Evolutionary conservation across 257 asterid species (phyloP), one percentile per base, ranked within the genome.

Genomic region (Eustoma russellianum): DNA sequence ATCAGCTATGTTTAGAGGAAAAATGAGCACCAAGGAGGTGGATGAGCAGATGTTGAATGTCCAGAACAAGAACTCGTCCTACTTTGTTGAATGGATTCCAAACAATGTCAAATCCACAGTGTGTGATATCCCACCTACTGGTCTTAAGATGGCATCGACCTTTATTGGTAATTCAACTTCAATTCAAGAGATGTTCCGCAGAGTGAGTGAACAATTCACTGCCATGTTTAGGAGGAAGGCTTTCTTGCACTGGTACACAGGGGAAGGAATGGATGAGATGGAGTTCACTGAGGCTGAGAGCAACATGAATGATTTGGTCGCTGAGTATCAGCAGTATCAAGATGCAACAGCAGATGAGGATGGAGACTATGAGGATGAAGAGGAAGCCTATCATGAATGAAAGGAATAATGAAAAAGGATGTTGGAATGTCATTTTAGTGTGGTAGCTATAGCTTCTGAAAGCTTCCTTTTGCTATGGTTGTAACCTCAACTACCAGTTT

Each of bases 161-260:
- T 76, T 76, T 40, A 65, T 72, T 18, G 78, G 82, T 33, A 76
- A 76, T 66, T 76, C 82, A 6, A 76, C 82, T 3, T 76, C 82
- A 10, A 76, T 72, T 11, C 82, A 76, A 52, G 78, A 72, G 54
- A 76, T 77, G 83, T 73, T 77, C 70, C 76, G 83, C 15, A 75
- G 83, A 9, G 79, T 77, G 45, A 73, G 83, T 6, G 83, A 77
- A 17, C 83, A 77, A 18, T 77, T 77, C 63, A 77, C 82, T 0
- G 82, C 82, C 45, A 76, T 76, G 82, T 76, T 76, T 49, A 72
- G 82, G 74, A 69, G 82, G 57, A 77, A 77, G 70, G 83, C 83
- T 66, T 77, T 77, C 74, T 69, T 77, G 79, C 83, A 77, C 7
- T 77, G 83, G 83, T 77, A 77, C 46, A 77, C 83, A 0, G 83